Conservation (phyloP, 108 stramenopile species). For the Cyclotella atomus region DNA sequence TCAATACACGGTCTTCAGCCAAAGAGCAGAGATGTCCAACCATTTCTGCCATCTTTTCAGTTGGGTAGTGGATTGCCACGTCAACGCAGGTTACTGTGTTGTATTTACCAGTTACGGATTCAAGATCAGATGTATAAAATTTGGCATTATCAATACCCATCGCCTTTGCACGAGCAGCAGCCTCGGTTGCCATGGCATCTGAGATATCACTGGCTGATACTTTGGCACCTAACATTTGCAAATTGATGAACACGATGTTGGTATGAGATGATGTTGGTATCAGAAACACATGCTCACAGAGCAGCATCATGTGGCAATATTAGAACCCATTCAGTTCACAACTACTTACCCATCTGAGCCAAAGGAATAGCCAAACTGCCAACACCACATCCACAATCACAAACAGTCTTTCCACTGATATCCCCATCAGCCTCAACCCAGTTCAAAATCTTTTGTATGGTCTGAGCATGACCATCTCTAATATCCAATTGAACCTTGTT, state of each 20-base stretch:
- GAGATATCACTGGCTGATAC: conserved; percentile 93
- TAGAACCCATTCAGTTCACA: too few species aligned
- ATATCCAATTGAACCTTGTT: conserved; percentile 96
- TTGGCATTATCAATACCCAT: conserved; percentile 76
- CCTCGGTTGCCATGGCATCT: conserved; percentile 93
- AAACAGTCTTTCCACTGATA: conserved; percentile 82
- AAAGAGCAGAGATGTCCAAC: conserved; percentile 87
- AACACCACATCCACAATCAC: conserved; percentile 93
- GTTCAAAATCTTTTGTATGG: conserved; percentile 94
- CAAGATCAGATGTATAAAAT: conserved; percentile 95
- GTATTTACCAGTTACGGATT: conserved; percentile 89
- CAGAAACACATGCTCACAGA: too few species aligned
- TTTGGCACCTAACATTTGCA: conserved; percentile 68
- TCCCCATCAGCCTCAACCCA: conserved; percentile 91
- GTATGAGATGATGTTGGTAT: not conserved
- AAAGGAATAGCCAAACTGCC: conserved; percentile 95
- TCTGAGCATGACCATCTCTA: conserved; percentile 94
- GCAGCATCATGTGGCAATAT: too few species aligned
- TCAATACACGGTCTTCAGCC: conserved; percentile 84
- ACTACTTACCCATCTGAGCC: conserved; percentile 90
- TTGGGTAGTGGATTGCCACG: conserved; percentile 98
- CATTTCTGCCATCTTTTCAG: conserved; percentile 94
- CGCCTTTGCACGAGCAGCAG: conserved; percentile 82
- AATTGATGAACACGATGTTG: too few species aligned
- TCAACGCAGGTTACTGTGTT: conserved; percentile 97